A percentile compares a stretch with the other conserved stretches of the same genome.
These are phyloP conservation scores for Schizophyllum amplum DNA, from an alignment of 1,284 basidiomycete species.

Conservation along the genomic window DNA sequence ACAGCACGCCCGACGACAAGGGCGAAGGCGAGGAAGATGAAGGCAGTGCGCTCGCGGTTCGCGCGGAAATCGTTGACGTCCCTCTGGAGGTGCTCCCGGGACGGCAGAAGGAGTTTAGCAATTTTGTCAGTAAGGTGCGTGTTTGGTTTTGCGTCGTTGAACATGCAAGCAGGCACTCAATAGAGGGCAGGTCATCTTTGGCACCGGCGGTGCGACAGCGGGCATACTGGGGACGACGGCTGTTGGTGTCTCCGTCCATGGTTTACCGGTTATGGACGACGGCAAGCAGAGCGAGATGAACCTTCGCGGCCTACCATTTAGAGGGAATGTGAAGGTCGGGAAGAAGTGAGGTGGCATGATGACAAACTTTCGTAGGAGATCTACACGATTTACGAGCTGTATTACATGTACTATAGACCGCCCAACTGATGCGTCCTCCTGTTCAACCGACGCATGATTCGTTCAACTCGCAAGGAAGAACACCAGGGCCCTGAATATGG, in stretches of 20 bases:
- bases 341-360: conserved; percentile 30
- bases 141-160: conserved; percentile 27
- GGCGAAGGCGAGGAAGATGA: conserved; percentile 37
- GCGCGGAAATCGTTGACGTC: conserved; percentile 59
- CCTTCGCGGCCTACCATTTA: conserved; percentile 55
- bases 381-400: background rate
- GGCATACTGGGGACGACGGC: conserved; percentile 61
- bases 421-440: no score
- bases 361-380: background rate
- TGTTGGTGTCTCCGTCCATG: conserved; percentile 50
- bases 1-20: conserved; percentile 32
- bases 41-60: conserved; percentile 47
- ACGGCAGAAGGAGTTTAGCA: conserved; percentile 61
- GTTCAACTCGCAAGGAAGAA: no score
- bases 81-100: conserved; percentile 70
- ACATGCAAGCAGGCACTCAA: conserved; percentile 1
- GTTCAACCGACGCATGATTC: no score
- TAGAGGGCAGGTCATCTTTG: conserved; percentile 51
- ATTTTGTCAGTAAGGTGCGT: conserved; percentile 70
- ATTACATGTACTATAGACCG: background rate
- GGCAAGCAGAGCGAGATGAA: conserved; percentile 39
- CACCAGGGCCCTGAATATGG: no score
- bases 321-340: conserved; percentile 55
- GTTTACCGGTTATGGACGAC: conserved; percentile 43
- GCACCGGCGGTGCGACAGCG: conserved; percentile 54